Evolutionary conservation across 2,329 filamentous ascomycete species (phyloP).

Genomic region (Aschersonia sp.): DNA sequence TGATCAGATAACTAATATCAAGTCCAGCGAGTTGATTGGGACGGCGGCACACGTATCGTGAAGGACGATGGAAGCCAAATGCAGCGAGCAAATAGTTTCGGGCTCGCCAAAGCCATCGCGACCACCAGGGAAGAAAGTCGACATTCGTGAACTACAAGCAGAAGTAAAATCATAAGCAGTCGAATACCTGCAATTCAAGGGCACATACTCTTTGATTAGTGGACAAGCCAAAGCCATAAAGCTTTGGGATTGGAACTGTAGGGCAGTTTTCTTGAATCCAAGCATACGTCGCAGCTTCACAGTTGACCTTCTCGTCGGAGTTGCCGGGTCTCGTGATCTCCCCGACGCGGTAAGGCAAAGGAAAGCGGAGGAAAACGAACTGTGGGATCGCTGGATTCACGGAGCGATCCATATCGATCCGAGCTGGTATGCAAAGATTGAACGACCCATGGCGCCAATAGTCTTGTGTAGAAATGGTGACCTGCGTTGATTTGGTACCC

Average conservation of each 20-base stretch:
- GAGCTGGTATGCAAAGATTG: slow-evolving; percentile 17
- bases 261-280: slow-evolving; percentile 9
- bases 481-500: slow-evolving; percentile 1
- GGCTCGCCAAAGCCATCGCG: slow-evolving; percentile 1
- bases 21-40: slow-evolving; percentile 5
- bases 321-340: slow-evolving; percentile 21
- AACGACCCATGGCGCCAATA: slow-evolving; percentile 14
- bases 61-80: slow-evolving; percentile 6
- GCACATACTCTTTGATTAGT: slow-evolving; percentile 6
- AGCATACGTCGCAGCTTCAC: slow-evolving; percentile 8
- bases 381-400: slow-evolving; percentile 1
- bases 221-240: slow-evolving; percentile 12
- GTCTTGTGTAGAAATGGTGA: slow-evolving; percentile 6
- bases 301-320: slow-evolving; percentile 23
- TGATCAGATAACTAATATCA: slow-evolving; percentile 8
- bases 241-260: slow-evolving; percentile 10
- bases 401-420: background rate
- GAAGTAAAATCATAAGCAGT: background rate
- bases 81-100: background rate
- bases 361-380: slow-evolving; percentile 1
- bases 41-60: slow-evolving; percentile 3
- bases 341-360: slow-evolving; percentile 16
- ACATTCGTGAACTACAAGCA: background rate
- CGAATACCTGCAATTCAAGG: background rate
- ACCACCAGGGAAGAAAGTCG: slow-evolving; percentile 1